Evolutionary conservation across 139 green algal species (phyloP).

Genomic region (Nannochloris sp.): DNA sequence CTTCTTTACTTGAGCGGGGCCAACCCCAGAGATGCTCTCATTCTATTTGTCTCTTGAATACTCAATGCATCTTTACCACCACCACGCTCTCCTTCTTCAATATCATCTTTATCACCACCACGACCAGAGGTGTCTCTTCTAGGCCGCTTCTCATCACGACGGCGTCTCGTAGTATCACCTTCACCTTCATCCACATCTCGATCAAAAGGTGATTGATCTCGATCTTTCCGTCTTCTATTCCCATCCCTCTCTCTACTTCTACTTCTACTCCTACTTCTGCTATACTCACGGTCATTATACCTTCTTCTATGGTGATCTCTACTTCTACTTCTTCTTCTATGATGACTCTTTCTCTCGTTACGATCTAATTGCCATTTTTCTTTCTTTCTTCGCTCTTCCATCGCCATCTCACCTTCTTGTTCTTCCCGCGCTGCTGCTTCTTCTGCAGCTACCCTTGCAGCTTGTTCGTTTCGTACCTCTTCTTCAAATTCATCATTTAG

Average conservation of each 20-base stretch:
- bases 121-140: background rate
- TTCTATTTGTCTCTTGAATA: slow-evolving; percentile 55
- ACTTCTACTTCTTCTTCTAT: slow-evolving; percentile 24
- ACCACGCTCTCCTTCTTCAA: slow-evolving; percentile 2
- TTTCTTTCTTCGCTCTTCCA: slow-evolving; percentile 1
- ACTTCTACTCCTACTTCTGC: background rate
- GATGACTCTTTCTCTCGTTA: slow-evolving; percentile 6
- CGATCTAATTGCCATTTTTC: background rate
- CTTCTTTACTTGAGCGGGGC: slow-evolving; percentile 57
- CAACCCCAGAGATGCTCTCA: slow-evolving; percentile 64
- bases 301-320: background rate
- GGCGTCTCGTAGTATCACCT: background rate
- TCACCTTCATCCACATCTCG: too few species aligned
- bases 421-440: slow-evolving; percentile 6
- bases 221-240: too few species aligned
- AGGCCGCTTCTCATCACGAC: background rate
- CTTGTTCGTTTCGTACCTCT: slow-evolving; percentile 31
- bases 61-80: slow-evolving; percentile 8
- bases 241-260: background rate
- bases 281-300: background rate
- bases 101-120: slow-evolving; percentile 1
- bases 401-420: slow-evolving; percentile 10
- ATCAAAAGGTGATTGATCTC: too few species aligned
- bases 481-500: slow-evolving; percentile 80
- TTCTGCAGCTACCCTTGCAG: background rate